Base-by-base conservation (phyloP, 345 rosid genomes). In the Salix purpurea region DNA sequence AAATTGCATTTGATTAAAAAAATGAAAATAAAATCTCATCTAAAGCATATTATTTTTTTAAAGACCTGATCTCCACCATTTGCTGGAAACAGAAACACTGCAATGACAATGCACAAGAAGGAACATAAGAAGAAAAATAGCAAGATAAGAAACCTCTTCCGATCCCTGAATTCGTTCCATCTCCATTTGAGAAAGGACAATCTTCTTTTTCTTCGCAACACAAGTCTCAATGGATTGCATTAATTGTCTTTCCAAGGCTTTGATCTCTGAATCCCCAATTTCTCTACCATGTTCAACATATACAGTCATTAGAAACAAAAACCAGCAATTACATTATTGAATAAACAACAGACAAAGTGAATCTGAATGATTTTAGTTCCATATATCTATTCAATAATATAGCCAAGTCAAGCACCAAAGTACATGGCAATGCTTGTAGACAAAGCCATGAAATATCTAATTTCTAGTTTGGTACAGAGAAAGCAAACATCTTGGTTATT, bases 211-310 rank as follows among this genome's bases (percentile, higher is more conserved):
- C 89, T 94, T 96, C 23, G 86, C 77, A 68, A 91, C 86, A 77
- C 95, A 94, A 82, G 91, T 92, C 86, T 96, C 99, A 74, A 91
- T 88, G 44, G 99, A 93, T 74, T 96, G 99, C 97, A 93, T 89
- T 80, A 93, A 80, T 80, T 93, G 99, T 81, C 97, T 92, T 81
- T 93, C 97, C 86, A 91, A 84, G 4, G 92, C 91, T 86, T 89
- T 93, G 86, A 93, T 87, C 78, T 93, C 99, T 56, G 93, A 80
- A 84, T 87, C 99, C 78, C 91, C 94, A 80, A 96, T 96, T 89
- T 93, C 99, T 83, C 98, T 93, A 83, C 64, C 76, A 81, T 6
- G 30, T 62, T 48, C 69, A 67, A 69, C 46, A 71, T 18, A 64
- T 62, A 48, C 2, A 48, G 77, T 12, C 75, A 34, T 56, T 40